Evolutionary conservation across 441 rosid genomes (phyloP).

Genomic region (Pelargonium citronellum): DNA sequence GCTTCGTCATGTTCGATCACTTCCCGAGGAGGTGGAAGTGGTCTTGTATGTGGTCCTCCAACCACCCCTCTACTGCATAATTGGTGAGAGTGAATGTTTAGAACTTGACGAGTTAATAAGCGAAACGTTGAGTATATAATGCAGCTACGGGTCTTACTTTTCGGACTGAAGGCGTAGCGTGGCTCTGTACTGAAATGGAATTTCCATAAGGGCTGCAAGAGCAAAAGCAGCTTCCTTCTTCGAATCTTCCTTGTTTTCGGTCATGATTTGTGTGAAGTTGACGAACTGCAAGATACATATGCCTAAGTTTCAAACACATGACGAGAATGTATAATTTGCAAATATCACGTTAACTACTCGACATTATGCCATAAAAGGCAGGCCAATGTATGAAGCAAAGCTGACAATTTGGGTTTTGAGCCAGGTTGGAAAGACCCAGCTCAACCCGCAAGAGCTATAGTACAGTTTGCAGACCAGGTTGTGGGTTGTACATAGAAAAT

Average conservation of each 20-base stretch:
- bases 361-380: neutral
- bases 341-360: neutral
- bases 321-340: too few relatives aligned
- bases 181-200: slow-evolving; percentile 78
- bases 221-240: slow-evolving; percentile 85
- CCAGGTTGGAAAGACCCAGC: too few relatives aligned
- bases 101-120: slow-evolving; percentile 9
- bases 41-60: slow-evolving; percentile 30
- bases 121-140: slow-evolving; percentile 14
- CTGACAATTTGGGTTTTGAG: too few relatives aligned
- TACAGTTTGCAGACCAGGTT: too few relatives aligned
- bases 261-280: slow-evolving; percentile 77
- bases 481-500: too few relatives aligned
- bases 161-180: slow-evolving; percentile 43
- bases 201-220: slow-evolving; percentile 94
- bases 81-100: slow-evolving; percentile 13
- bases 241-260: slow-evolving; percentile 46
- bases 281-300: slow-evolving; percentile 52
- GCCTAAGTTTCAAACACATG: neutral
- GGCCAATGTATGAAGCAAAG: too few relatives aligned
- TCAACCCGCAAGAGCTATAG: too few relatives aligned
- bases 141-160: slow-evolving; percentile 26
- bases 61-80: slow-evolving; percentile 34
- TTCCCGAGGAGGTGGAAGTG: slow-evolving; percentile 69
- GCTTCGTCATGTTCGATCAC: slow-evolving; percentile 58